Base-by-base conservation (phyloP, 2,329 filamentous ascomycete genomes). In the Endoconidiophora polonica region DNA sequence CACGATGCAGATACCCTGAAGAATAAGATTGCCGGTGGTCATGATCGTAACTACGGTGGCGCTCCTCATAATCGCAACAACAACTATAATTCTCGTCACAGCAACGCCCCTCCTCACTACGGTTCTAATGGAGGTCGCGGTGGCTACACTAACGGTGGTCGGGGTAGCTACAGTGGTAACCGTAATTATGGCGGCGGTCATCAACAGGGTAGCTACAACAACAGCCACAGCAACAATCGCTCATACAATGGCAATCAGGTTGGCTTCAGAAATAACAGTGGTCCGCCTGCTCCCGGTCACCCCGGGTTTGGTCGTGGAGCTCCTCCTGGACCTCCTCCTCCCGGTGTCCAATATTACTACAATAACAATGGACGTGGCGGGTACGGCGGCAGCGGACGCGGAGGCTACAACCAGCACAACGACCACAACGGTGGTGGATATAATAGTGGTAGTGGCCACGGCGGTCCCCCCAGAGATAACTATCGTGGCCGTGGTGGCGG, bases 1-100 rank as follows among this genome's bases (percentile, higher is more conserved):
- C 76, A 74, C 52, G 88, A 95, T 59, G 77, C 90, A 49, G 81
- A 88, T 55, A 72, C 75, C 5, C 74, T 88, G 41, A 77, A 79
- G 60, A 72, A 74, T 48, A 80, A 82, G 60, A 69, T 81, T 33
- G 69, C 74, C 49, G 73, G 52, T 47, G 52, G 76, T 54, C 71
- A 73, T 20, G 80, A 85, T n/a, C 75, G 86, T 48, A 76, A 73
- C 44, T 78, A 78, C 58, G 82, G 83, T 10, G 83, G 83, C 26
- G 54, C 44, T 14, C 79, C 79, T 16, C 68, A 84, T 12, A 57
- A 58, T 22, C 54, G 60, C 43, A 66, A 54, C 63, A 66, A 69
- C 39, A 50, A 47, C 39, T 45, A 49, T 33, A 51, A 51, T 22
- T 29, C 44, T 41, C 51, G 46, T 24, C 47, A 53, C 29, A 49